Evolutionary conservation across 176 grass and related monocot species (phyloP), one percentile per base, ranked within the genome.

Genomic region (Neostapfia colusana): DNA sequence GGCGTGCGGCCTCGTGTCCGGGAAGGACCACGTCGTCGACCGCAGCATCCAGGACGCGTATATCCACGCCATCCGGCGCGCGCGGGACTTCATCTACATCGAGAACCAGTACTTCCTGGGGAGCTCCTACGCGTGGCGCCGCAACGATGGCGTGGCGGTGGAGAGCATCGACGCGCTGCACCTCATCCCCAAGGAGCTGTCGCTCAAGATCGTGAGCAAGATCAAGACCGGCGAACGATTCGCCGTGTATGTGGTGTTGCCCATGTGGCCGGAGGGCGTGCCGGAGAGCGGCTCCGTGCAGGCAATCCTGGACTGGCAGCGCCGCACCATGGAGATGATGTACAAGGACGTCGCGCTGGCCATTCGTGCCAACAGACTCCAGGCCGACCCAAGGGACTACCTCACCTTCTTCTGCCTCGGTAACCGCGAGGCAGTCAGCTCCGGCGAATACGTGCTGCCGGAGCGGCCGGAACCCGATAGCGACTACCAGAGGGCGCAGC

Each of bases 51-150:
- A 93, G 78, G 84, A 90, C 64, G 81, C 91, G 13, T 93, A 93
- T 81, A 93, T 93, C 69, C 73, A 89, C n/a, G 87, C 87, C 39
- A 93, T 89, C 46, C 87, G 87, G 4, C 77, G 84, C 14, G 90
- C 90, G 3, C 26, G 46, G 31, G 74, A 87, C 71, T 93, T 93
- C 81, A 40, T 93, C 78, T 93, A 93, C 77, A 87, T 87, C 61
- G 87, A 93, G 81, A 93, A 89, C 81, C 90, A 93, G 75, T 93
- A 93, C 78, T 93, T 93, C 35, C 64, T 89, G 1, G 87, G 91
- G 17, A 87, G 87, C 74, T 93, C 91, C 20, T 85, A 93, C 57
- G 87, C 59, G 24, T 90, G 91, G 87, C 62, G 23, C 7, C 26
- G 44, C 43, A 7, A 35, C 15, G 73, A 82, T 1, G 87, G 64